A percentile compares a stretch with the other conserved stretches of the same genome.
These are phyloP conservation scores for Butyriboletus loyo DNA, from an alignment of 768 basidiomycete species.

Conservation along the genomic window DNA sequence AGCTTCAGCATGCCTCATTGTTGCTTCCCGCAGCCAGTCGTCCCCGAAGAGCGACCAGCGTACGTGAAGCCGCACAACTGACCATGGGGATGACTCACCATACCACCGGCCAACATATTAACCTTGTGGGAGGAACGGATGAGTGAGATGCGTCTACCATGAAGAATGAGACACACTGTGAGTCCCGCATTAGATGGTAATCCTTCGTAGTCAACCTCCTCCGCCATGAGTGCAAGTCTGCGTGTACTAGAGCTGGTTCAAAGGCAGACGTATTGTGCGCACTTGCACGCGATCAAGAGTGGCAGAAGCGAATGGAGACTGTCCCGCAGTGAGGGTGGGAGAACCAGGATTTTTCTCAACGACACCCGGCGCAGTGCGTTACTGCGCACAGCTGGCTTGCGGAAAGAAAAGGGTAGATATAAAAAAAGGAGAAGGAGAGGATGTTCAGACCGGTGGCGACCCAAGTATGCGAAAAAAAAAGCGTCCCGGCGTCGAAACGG, in stretches of 20 bases:
- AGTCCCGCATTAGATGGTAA: constrained; percentile 77
- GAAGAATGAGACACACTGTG: constrained; percentile 41
- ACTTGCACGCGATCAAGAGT: constrained; percentile 1
- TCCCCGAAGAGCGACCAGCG: neutral
- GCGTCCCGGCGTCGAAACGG: constrained; percentile 1
- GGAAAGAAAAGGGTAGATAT: neutral
- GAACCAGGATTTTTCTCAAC: constrained; percentile 6
- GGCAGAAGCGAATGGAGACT: neutral
- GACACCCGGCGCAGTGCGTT: neutral
- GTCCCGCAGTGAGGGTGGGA: constrained; percentile 1
- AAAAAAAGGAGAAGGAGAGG: neutral
- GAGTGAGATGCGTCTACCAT: constrained; percentile 12
- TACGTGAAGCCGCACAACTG: neutral
- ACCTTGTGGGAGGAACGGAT: constrained; percentile 48
- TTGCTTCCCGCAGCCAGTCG: neutral
- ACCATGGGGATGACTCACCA: constrained; percentile 54
- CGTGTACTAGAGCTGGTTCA: constrained; percentile 4
- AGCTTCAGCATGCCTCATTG: constrained; percentile 12
- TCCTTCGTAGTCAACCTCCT: constrained; percentile 61
- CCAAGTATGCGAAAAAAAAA: constrained; percentile 7
- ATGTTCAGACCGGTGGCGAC: neutral
- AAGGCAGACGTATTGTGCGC: constrained; percentile 5
- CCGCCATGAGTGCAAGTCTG: constrained; percentile 31
- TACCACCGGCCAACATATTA: constrained; percentile 95
- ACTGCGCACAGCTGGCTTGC: neutral